phyloP scores from a whole-genome alignment of 176 grass and related monocot genomes.

The Musa itinerans region DNA sequence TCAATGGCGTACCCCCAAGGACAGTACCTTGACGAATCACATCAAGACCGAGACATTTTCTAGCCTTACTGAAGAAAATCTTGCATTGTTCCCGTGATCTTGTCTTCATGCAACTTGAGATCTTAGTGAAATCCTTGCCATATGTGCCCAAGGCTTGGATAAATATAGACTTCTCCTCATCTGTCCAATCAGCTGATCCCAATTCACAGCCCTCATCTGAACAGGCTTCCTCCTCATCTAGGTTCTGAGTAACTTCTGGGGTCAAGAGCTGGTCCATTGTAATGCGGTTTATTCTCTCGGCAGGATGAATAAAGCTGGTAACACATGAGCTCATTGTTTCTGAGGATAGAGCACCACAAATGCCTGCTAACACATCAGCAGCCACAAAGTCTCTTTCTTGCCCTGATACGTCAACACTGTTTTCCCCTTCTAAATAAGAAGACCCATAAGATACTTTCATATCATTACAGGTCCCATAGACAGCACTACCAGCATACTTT shows the following conservation, averaged over 20 bases:
- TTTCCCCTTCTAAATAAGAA: constrained; percentile 9
- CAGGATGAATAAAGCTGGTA: constrained; percentile 57
- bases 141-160: constrained; percentile 55
- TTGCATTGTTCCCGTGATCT: constrained; percentile 85
- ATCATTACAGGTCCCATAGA: constrained; percentile 22
- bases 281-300: constrained; percentile 28
- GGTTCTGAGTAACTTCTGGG: constrained; percentile 18
- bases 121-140: constrained; percentile 66
- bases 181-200: constrained; percentile 69
- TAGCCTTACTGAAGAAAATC: constrained; percentile 86
- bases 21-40: constrained; percentile 39
- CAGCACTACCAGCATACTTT: constrained; percentile 26
- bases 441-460: constrained; percentile 11
- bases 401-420: constrained; percentile 24
- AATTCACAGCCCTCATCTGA: constrained; percentile 74
- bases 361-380: constrained; percentile 62
- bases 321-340: constrained; percentile 86
- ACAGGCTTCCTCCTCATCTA: constrained; percentile 43
- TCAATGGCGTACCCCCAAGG: constrained; percentile 28
- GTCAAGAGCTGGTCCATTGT: constrained; percentile 24
- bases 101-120: constrained; percentile 47
- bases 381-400: constrained; percentile 65
- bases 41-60: constrained; percentile 80
- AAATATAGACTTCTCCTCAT: constrained; percentile 73
- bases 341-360: constrained; percentile 53